Evolutionary conservation across 129 eudicot genomes (phyloP).

Genomic region (Saussurea involucrata): DNA sequence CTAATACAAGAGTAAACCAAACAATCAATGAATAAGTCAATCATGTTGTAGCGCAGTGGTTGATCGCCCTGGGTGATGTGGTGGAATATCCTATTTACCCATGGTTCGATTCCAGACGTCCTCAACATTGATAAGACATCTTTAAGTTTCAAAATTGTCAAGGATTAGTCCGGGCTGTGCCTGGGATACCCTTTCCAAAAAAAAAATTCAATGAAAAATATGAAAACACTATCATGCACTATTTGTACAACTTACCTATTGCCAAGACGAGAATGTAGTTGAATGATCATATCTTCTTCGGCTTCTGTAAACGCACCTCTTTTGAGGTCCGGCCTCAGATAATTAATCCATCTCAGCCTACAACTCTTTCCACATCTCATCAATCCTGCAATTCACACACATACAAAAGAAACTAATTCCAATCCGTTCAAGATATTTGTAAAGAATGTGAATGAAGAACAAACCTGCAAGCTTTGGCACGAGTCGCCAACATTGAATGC

Average conservation of each 20-base stretch:
- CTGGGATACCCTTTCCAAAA: too few species aligned
- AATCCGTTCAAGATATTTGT: not conserved
- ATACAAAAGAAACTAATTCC: not conserved
- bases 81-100: too few species aligned
- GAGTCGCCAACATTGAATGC: conserved; percentile 73
- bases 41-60: too few species aligned
- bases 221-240: not conserved
- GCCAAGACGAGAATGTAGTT: conserved; percentile 78
- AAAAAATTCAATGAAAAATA: too few species aligned
- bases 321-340: conserved; percentile 77
- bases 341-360: conserved; percentile 80
- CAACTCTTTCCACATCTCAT: conserved; percentile 92
- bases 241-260: conserved; percentile 45
- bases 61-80: too few species aligned
- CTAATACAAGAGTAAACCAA: conserved; percentile 17
- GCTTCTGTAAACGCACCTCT: conserved; percentile 72
- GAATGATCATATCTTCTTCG: conserved; percentile 78
- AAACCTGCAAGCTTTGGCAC: conserved; percentile 87
- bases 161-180: too few species aligned
- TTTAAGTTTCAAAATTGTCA: too few species aligned
- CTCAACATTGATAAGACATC: too few species aligned
- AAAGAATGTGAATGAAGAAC: not conserved
- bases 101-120: too few species aligned
- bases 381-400: conserved; percentile 43
- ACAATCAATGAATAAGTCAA: not conserved